Evolutionary conservation across 768 basidiomycete species (phyloP).

Genomic region (Mycena pura): DNA sequence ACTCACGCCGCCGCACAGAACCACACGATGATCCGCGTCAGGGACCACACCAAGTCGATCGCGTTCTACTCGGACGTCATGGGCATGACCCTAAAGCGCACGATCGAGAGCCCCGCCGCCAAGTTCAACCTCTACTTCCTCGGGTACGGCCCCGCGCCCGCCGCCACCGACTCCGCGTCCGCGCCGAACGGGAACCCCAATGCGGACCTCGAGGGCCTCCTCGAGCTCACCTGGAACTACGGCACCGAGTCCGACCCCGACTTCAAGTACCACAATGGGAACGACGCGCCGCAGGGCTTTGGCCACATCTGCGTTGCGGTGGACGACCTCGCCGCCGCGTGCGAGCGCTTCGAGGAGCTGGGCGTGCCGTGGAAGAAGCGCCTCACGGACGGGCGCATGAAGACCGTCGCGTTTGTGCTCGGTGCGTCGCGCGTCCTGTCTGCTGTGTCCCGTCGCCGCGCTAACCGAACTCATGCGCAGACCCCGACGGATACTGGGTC

Average conservation of each 20-base stretch:
- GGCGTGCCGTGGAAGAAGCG: constrained; percentile 89
- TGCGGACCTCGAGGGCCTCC: constrained; percentile 50
- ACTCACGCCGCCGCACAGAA: constrained; percentile 68
- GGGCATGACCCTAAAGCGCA: constrained; percentile 72
- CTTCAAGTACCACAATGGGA: constrained; percentile 88
- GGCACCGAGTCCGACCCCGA: constrained; percentile 81
- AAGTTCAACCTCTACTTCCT: constrained; percentile 86
- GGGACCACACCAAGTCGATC: constrained; percentile 82
- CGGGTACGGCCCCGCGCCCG: constrained; percentile 60
- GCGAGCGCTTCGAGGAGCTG: constrained; percentile 82
- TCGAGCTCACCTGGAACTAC: constrained; percentile 90
- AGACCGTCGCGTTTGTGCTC: constrained; percentile 80
- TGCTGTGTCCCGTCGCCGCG: not conserved
- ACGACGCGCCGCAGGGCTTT: constrained; percentile 83
- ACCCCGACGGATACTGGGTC: constrained; percentile 74
- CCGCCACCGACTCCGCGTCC: constrained; percentile 54
- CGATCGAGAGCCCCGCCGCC: constrained; percentile 49
- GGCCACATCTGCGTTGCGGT: constrained; percentile 92
- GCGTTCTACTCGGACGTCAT: constrained; percentile 78
- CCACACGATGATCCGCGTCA: constrained; percentile 92
- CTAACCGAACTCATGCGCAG: not conserved
- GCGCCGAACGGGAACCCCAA: constrained; percentile 65
- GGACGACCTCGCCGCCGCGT: constrained; percentile 82
- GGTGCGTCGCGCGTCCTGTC: constrained; percentile 31
- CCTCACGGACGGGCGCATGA: constrained; percentile 87